Evolutionary conservation across 2,329 filamentous ascomycete species (phyloP), one percentile per base, ranked within the genome.

Genomic region (Acrocalymma vagum): DNA sequence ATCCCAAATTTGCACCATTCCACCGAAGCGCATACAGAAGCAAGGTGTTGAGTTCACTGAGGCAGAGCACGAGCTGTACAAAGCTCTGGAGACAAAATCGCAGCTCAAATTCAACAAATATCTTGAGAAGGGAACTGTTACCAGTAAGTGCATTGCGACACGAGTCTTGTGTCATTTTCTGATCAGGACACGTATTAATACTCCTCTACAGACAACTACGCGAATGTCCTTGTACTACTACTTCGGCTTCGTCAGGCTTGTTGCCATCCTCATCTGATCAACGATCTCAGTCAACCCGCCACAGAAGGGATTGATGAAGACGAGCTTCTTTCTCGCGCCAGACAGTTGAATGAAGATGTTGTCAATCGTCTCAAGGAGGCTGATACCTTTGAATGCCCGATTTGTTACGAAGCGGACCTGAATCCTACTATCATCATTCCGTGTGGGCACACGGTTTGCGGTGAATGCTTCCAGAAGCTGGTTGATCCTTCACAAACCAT

Each of bases 361-460:
- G 77, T 95, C 13, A 61, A 74, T n/a, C 82, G 89, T 6, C 78
- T 94, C 61, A 87, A 76, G 49, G 71, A 74, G 9, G 70, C 74
- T 5, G 76, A 83, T 1, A 79, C 62, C 2, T 89, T 93, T 33
- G 86, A 92, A 62, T 95, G 91, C 59, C 88, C 88, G 0, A 84
- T 94, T 14, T 96, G 91, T 65, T 85, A 88, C 43, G 91, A 96
- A 58, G 84, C 78, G 3, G 82, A 86, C 6, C 77, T 80, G 10
- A 91, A 92, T 48, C 88, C 89, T 0, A 81, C 81, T 3, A 88
- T 95, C 49, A 86, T 92, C 65, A 77, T 90, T 35, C 90, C 90
- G 1, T 96, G 91, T 60, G 91, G 91, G 2, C 91, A 96, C 60
- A 83, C 86, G 45, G 84, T 84, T 16, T 96, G 91, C 67, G 74